Evolutionary conservation across 2,329 filamentous ascomycete genomes (phyloP).

Genomic region (Trichoderma semiorbis): DNA sequence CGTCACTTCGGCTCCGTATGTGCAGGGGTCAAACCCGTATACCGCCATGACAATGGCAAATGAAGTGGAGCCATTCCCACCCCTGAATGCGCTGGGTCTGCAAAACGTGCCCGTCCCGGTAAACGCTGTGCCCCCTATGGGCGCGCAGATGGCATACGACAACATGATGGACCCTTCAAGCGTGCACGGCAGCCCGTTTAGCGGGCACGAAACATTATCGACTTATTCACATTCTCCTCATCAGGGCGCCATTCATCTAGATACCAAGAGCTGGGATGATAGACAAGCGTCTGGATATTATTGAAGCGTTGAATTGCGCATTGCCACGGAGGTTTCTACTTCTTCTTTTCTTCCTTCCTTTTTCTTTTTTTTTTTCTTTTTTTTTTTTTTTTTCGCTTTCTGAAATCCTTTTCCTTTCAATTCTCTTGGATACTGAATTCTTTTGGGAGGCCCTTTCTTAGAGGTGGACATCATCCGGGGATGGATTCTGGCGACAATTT

Average conservation of each 20-base stretch:
- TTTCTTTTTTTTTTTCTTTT: neutral
- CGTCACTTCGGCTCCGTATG: slow-evolving; percentile 25
- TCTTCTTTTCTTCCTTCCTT: neutral
- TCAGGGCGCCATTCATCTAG: slow-evolving; percentile 24
- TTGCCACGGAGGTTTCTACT: neutral
- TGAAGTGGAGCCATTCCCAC: slow-evolving; percentile 32
- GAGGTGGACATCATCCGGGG: neutral
- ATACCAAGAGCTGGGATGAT: slow-evolving; percentile 26
- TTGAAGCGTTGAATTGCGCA: neutral
- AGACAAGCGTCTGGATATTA: slow-evolving; percentile 23
- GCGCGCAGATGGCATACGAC: slow-evolving; percentile 31
- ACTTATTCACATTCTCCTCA: slow-evolving; percentile 36
- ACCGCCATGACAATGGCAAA: slow-evolving; percentile 24
- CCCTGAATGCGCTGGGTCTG: slow-evolving; percentile 33
- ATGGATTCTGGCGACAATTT: neutral
- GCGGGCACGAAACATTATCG: slow-evolving; percentile 35
- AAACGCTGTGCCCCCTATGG: slow-evolving; percentile 22
- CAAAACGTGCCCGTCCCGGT: slow-evolving; percentile 24
- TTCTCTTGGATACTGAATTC: neutral
- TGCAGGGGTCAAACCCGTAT: slow-evolving; percentile 24
- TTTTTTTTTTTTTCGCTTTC: too few relatives aligned
- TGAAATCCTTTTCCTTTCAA: neutral
- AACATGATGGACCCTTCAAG: slow-evolving; percentile 32
- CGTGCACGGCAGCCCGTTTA: slow-evolving; percentile 35
- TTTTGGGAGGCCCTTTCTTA: neutral